Percentiles rank a stretch among this genome's conserved stretches.
Evolutionary conservation across 495 filamentous ascomycete genomes (phyloP).

Genomic region (Staphylotrichum tortipilum): DNA sequence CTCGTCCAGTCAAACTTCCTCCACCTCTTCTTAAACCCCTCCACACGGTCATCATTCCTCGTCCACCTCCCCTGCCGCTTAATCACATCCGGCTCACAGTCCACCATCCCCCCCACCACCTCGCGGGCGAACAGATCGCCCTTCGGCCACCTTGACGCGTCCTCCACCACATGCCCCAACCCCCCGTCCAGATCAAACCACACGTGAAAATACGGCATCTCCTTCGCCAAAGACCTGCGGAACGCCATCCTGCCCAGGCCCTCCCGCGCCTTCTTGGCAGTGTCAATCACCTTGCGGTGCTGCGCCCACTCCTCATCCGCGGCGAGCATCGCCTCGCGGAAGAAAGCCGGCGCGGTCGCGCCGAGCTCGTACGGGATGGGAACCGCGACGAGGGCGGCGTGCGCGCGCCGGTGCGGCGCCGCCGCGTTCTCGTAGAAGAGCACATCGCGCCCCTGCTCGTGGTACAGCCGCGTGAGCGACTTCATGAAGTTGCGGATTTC

Average conservation of each 20-base stretch:
- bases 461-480: conserved; percentile 83
- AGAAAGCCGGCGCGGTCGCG: conserved; percentile 87
- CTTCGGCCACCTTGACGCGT: conserved; percentile 76
- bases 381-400: conserved; percentile 79
- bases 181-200: conserved; percentile 94
- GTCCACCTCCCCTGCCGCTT: conserved; percentile 88
- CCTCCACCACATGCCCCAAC: conserved; percentile 86
- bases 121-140: conserved; percentile 93
- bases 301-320: conserved; percentile 90
- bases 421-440: conserved; percentile 98
- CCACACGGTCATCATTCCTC: conserved; percentile 62
- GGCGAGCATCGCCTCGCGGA: conserved; percentile 84
- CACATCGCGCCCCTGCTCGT: conserved; percentile 80
- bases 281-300: conserved; percentile 90
- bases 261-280: conserved; percentile 55
- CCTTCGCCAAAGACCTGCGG: conserved; percentile 73
- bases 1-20: conserved; percentile 94
- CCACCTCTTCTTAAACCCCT: conserved; percentile 78
- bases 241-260: conserved; percentile 77
- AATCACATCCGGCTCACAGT: conserved; percentile 71
- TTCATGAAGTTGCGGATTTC: conserved; percentile 99
- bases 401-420: conserved; percentile 62
- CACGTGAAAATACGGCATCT: conserved; percentile 98
- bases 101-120: conserved; percentile 88
- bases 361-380: conserved; percentile 82